Conservation (phyloP, 768 basidiomycete genomes). For the Agaricus bisporus region DNA sequence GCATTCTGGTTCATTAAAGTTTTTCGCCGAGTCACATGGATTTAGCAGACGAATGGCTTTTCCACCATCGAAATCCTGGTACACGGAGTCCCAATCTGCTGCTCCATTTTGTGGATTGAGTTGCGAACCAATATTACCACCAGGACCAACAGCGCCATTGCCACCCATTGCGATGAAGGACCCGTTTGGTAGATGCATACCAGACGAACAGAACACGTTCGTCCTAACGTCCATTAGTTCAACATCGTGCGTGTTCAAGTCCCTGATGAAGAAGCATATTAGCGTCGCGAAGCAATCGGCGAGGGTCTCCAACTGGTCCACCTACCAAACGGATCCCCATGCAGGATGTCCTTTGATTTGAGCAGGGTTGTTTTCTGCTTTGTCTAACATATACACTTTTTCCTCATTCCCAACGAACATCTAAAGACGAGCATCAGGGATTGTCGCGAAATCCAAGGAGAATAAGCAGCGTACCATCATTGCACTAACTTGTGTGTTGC, state of each 20-base stretch:
- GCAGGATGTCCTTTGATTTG: conserved; percentile 65
- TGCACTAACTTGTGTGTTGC: conserved; percentile 40
- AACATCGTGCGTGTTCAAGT: conserved; percentile 52
- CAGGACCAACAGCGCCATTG: conserved; percentile 65
- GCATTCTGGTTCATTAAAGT: conserved; percentile 46
- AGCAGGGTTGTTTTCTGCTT: conserved; percentile 72
- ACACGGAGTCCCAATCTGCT: conserved; percentile 56
- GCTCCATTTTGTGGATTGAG: conserved; percentile 37
- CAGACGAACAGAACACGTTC: conserved; percentile 79
- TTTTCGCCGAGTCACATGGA: conserved; percentile 52
- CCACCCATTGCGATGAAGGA: conserved; percentile 74
- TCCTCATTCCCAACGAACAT: conserved; percentile 77
- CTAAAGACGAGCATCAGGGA: conserved; percentile 23
- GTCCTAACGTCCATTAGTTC: conserved; percentile 66
- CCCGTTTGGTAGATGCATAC: conserved; percentile 77
- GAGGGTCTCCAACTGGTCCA: not conserved
- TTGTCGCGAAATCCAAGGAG: not conserved
- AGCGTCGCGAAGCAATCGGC: not conserved
- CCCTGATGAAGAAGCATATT: conserved; percentile 31
- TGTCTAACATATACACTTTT: conserved; percentile 90
- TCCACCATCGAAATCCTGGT: conserved; percentile 77
- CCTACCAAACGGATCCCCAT: conserved; percentile 66
- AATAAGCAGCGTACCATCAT: conserved; percentile 38
- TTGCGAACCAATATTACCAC: conserved; percentile 52
- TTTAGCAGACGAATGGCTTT: conserved; percentile 77